Evolutionary conservation across 2,329 filamentous ascomycete genomes (phyloP).

Genomic region (Tolypocladium ophioglossoides): DNA sequence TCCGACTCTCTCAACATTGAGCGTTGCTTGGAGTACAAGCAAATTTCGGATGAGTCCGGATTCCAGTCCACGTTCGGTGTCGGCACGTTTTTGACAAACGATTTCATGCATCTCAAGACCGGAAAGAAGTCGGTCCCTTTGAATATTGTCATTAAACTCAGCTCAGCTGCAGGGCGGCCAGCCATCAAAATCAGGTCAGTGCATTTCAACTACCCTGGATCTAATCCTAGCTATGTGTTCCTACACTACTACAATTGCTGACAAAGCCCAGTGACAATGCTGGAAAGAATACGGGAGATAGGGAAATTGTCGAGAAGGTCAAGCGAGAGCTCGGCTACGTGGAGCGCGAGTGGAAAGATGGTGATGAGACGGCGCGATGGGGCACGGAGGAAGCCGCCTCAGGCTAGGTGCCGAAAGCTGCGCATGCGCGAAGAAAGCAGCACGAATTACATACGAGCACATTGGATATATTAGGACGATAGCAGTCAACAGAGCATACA

Average conservation of each 20-base stretch:
- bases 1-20: slow-evolving; percentile 93
- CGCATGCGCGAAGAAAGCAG: neutral
- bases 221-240: neutral
- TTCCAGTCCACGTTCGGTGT: slow-evolving; percentile 88
- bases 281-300: slow-evolving; percentile 89
- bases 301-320: slow-evolving; percentile 65
- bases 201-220: neutral
- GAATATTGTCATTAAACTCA: slow-evolving; percentile 97
- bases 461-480: neutral
- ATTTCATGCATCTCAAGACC: slow-evolving; percentile 64
- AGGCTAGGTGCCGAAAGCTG: neutral
- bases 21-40: slow-evolving; percentile 81
- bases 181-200: slow-evolving; percentile 75
- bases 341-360: slow-evolving; percentile 73
- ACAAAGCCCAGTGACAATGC: slow-evolving; percentile 54
- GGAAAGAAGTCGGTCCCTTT: slow-evolving; percentile 79
- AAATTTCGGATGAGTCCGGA: slow-evolving; percentile 65
- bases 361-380: slow-evolving; percentile 79
- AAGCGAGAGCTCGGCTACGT: slow-evolving; percentile 80
- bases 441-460: neutral
- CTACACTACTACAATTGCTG: slow-evolving; percentile 2
- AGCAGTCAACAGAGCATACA: neutral
- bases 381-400: slow-evolving; percentile 37
- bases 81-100: slow-evolving; percentile 92
- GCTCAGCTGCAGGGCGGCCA: slow-evolving; percentile 66